Evolutionary conservation across 2,329 filamentous ascomycete genomes (phyloP), one percentile per base, ranked within the genome.

Genomic region (Aspergillus ochraceoroseus): DNA sequence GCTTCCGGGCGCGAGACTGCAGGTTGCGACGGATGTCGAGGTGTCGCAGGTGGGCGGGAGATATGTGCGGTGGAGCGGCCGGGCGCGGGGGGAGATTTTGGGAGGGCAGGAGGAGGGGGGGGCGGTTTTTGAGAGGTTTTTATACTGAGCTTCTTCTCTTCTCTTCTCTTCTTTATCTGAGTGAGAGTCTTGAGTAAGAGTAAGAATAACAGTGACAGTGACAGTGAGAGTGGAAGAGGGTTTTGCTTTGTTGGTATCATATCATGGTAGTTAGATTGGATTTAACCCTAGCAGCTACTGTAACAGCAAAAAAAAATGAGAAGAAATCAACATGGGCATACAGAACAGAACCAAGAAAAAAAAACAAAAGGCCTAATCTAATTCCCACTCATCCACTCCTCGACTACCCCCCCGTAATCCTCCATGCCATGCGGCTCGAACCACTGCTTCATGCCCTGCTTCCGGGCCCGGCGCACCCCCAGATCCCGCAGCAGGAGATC

Each of bases 401-500:
- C 58, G 11, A 68, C 58, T 25, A 71, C 38, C 0, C 66, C 65
- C 25, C 43, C 44, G 46, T 71, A 71, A 53, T 71, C 69, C 38
- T 55, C 56, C 17, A 50, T 43, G 7, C 58, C 61, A 50, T 71
- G 70, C 9, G 65, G 54, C 12, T 60, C 58, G 18, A 64, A 48
- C 40, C 64, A 64, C 1, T 56, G 52, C n/a, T 63, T 38, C 4
- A 47, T 32, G 4, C 60, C 55, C 1, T 39, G 29, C 46, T 69
- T 71, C 15, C 67, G 52, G 46, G 49, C 51, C 1, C 66, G 66
- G 12, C 71, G 65, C 39, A 88, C 60, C 0, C 77, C 82, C 41
- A 89, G 53, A 58, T 90, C 85, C 3, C 66, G 64, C 44, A 85
- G 57, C 55, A 90, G 59, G 54, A 82, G 54, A 60, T 89, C 85